phyloP scores from a whole-genome alignment of 2,329 filamentous ascomycete species.

The Aspergillus eucalypticola region DNA sequence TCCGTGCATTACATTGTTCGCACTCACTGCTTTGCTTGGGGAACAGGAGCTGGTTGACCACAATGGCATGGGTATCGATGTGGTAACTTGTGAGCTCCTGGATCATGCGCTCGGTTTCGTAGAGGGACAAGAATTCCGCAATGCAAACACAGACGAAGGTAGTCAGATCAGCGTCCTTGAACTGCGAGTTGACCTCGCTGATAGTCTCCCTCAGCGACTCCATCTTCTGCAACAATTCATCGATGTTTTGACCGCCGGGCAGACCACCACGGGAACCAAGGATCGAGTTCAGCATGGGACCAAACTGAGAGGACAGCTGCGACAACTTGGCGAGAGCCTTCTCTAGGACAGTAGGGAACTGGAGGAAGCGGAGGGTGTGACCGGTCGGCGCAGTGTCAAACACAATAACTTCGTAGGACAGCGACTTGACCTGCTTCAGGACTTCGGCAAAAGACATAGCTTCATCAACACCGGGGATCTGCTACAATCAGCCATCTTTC shows the following conservation, averaged over 20 bases:
- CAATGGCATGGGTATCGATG: constrained; percentile 96
- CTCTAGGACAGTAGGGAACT: constrained; percentile 96
- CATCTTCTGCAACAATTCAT: constrained; percentile 92
- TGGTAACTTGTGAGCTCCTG: constrained; percentile 91
- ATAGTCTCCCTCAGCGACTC: constrained; percentile 92
- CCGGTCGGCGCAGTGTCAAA: constrained; percentile 98
- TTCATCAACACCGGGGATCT: constrained; percentile 98
- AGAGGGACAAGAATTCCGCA: constrained; percentile 91
- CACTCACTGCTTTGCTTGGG: constrained; percentile 81
- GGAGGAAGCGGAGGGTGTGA: constrained; percentile 96
- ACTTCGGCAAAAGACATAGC: constrained; percentile 99
- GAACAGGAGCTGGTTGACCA: constrained; percentile 97
- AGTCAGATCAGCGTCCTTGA: constrained; percentile 93
- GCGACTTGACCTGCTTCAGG: constrained; percentile 97
- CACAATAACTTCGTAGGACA: constrained; percentile 98
- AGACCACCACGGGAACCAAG: constrained; percentile 75
- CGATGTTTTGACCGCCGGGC: constrained; percentile 88
- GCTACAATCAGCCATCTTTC: constrained; percentile 14
- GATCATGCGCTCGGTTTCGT: constrained; percentile 99
- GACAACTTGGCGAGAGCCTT: constrained; percentile 98
- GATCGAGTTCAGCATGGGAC: constrained; percentile 91
- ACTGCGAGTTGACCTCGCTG: constrained; percentile 92
- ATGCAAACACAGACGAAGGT: constrained; percentile 99
- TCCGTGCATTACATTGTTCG: constrained; percentile 89
- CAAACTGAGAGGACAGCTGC: constrained; percentile 90